phyloP scores from a whole-genome alignment of 129 eudicot genomes.

The Sambucus nigra region DNA sequence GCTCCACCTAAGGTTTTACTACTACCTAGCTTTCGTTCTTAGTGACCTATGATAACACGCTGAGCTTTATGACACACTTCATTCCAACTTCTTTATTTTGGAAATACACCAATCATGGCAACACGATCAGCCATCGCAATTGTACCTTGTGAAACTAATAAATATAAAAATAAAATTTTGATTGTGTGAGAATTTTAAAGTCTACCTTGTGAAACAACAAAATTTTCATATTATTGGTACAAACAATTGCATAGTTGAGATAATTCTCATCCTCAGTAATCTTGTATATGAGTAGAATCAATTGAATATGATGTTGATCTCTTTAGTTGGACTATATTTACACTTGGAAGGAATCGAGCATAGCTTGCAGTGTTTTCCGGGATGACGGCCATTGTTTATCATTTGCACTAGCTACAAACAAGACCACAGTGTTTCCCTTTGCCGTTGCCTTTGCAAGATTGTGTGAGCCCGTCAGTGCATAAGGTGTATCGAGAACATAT shows the following conservation, averaged over 20 bases:
- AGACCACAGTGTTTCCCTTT: conserved; percentile 74
- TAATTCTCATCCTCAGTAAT: neutral
- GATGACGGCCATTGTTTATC: conserved; percentile 92
- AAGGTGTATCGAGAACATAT: conserved; percentile 86
- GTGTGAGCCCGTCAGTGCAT: conserved; percentile 92
- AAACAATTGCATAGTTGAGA: neutral
- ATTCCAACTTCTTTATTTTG: no score
- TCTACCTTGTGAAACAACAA: neutral
- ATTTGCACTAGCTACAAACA: conserved; percentile 87
- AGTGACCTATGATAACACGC: no score
- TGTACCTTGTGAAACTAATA: no score
- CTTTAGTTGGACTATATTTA: conserved; percentile 22
- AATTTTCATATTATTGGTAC: conserved; percentile 6
- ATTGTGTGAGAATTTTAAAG: no score
- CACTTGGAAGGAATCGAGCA: conserved; percentile 84
- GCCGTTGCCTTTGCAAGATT: conserved; percentile 98
- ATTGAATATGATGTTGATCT: neutral
- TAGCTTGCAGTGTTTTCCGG: conserved; percentile 65
- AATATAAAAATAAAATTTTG: no score
- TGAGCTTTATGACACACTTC: no score
- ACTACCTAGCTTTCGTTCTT: no score
- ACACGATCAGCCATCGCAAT: no score
- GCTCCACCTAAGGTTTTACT: no score
- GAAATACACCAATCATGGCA: no score
- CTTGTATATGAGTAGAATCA: conserved; percentile 6